Evolutionary conservation across 495 filamentous ascomycete species (phyloP), one percentile per base, ranked within the genome.

Genomic region (Penicillium ucsense): DNA sequence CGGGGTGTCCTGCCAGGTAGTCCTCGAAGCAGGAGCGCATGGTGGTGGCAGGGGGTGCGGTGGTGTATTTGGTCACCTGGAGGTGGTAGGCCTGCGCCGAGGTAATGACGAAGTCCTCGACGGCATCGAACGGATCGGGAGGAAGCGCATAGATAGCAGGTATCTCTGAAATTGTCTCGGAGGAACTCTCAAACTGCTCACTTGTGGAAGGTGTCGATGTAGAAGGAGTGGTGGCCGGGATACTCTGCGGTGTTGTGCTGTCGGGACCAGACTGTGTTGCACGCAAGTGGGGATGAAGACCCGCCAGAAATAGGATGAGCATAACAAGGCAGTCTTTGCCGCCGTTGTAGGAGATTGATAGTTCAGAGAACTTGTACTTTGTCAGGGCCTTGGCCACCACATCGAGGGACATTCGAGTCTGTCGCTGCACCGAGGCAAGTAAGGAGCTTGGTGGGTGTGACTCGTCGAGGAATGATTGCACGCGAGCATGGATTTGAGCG

Each of bases 291-390:
- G 57, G 58, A 49, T 62, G 59, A 29, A 94, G 74, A 47, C 80
- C 78, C 51, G 83, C 80, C 55, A 97, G 81, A 66, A 91, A 88
- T 48, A 96, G 74, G 54, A 97, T 71, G n/a, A 97, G 75, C 7
- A 96, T 81, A 47, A 95, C 87, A 28, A 96, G 82, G 59, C 92
- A 98, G 78, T 98, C 92, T 65, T 98, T 98, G 38, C 92, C 92
- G 68, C 92, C 92, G 55, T 98, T 98, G 63, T 95, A 98, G 41
- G 94, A 94, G 48, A 98, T 73, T 7, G 91, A 89, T 40, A 97
- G 73, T 53, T 94, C 76, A 41, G 83, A 71, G 46, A 84, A 78
- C 76, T 75, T 74, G 61, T 94, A 96, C 54, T 70, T 70, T 43
- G 73, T 59, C 46, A 96, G 66, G 3, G 89, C 86, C 48, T 84